Percentiles rank a stretch among this genome's conserved stretches.
These are phyloP conservation scores for Russula abietina DNA, from an alignment of 768 basidiomycete species.

Conservation along the genomic window DNA sequence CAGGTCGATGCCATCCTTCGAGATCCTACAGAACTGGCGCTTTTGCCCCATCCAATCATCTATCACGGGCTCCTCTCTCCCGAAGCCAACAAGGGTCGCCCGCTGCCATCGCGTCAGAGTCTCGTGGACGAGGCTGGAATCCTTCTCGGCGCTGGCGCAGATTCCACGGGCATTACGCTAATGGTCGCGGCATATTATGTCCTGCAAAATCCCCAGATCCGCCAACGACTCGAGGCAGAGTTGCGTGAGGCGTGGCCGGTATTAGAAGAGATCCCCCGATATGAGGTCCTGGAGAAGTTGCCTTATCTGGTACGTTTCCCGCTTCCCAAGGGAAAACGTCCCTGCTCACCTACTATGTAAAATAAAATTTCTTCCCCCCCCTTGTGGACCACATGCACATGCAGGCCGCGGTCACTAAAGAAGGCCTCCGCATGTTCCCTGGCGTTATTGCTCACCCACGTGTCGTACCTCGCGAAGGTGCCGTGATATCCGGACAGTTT, in stretches of 20 bases:
- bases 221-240: slow-evolving; percentile 31
- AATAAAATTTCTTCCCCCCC: neutral
- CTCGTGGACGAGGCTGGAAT: slow-evolving; percentile 28
- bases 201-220: slow-evolving; percentile 31
- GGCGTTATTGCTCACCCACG: slow-evolving; percentile 39
- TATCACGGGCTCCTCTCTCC: slow-evolving; percentile 33
- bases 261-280: slow-evolving; percentile 29
- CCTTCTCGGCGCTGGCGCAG: slow-evolving; percentile 39
- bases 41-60: slow-evolving; percentile 34
- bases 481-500: slow-evolving; percentile 33
- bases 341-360: neutral
- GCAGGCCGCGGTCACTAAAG: slow-evolving; percentile 46
- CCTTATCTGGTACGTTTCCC: slow-evolving; percentile 40
- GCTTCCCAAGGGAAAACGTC: neutral
- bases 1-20: slow-evolving; percentile 26
- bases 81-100: slow-evolving; percentile 27
- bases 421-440: slow-evolving; percentile 39
- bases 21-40: slow-evolving; percentile 28
- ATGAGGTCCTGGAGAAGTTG: slow-evolving; percentile 39
- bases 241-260: slow-evolving; percentile 40
- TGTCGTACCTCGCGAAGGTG: slow-evolving; percentile 34
- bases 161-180: slow-evolving; percentile 40
- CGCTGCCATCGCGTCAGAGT: slow-evolving; percentile 27
- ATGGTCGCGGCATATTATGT: slow-evolving; percentile 36
- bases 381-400: neutral